A percentile compares a stretch with the other conserved stretches of the same genome.
Conservation (phyloP, 805 yeast species). For the Candida schatavii region DNA sequence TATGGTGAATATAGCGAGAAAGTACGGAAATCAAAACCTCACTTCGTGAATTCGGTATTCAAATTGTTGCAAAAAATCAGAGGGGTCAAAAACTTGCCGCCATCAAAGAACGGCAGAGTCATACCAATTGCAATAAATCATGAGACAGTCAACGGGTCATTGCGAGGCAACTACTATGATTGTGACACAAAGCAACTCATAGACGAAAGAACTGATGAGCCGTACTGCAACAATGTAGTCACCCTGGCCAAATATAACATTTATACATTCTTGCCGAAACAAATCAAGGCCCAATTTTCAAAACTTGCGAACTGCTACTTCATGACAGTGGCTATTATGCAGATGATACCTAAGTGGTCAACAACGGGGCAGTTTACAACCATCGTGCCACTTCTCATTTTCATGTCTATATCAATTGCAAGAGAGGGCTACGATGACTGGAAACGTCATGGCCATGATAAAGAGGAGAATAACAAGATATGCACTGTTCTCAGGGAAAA, state of each 20-base stretch:
- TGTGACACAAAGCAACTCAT: conserved; percentile 32
- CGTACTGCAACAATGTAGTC: conserved; percentile 66
- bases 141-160: conserved; percentile 27
- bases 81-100: conserved; percentile 47
- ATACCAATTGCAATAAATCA: conserved; percentile 62
- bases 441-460: conserved; percentile 81
- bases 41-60: conserved; percentile 13
- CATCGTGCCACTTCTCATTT: conserved; percentile 80
- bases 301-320: conserved; percentile 91
- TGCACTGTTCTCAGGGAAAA: conserved; percentile 23
- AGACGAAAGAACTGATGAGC: conserved; percentile 67
- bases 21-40: neutral
- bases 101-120: conserved; percentile 66
- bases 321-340: conserved; percentile 84
- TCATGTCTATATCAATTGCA: conserved; percentile 83
- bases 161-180: conserved; percentile 27
- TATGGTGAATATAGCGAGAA: neutral
- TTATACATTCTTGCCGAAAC: conserved; percentile 82
- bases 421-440: conserved; percentile 95
- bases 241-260: conserved; percentile 85
- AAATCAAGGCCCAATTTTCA: conserved; percentile 85
- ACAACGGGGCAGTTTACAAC: conserved; percentile 96
- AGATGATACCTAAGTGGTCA: conserved; percentile 96
- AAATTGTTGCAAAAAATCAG: conserved; percentile 35
- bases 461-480: conserved; percentile 65